Base-by-base conservation (phyloP, 2,329 filamentous ascomycete species). In the Aspergillus phoenicis region DNA sequence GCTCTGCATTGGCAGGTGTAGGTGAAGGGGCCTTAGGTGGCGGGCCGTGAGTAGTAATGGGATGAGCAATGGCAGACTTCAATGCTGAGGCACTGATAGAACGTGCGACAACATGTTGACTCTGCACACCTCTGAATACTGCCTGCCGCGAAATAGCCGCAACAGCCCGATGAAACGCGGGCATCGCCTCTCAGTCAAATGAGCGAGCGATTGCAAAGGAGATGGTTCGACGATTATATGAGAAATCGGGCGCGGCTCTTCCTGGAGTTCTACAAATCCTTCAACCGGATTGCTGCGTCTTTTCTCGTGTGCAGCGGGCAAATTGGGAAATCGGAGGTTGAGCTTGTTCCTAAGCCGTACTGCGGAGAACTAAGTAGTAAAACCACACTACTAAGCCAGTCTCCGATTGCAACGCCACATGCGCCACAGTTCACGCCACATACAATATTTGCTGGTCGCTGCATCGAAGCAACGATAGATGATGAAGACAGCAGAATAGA, bases 11-110 rank as follows among this genome's bases (percentile, higher is more conserved):
- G 59, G 81, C 79, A 15, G 82, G 77, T 7, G 80, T 72, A 5
- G 84, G 80, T 52, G 80, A 76, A 15, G 86, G 86, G 20, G 84
- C 80, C 65, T 81, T 81, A 3, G 86, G 86, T 39, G 86, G 86
- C 56, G 85, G 85, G 4, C 85, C 86, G 52, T 85, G 80, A 10
- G 85, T 81, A 10, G 84, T 86, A 57, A 85, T 80, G 64, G 85
- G 81, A 60, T 87, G 79, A 13, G 85, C 84, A 52, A 83, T 83
- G 8, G 85, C 85, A 56, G 76, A 72, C 61, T 78, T 80, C 33
- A 67, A 64, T 17, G 69, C 61, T 13, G 73, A 72, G 3, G 71
- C 74, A 64, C 78, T 74, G 38, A 79, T 71, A 60, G 59, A 70
- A 33, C 75, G 75, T 47, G 61, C 62, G 43, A 65, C 17, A 22